Conservation (phyloP, 305 asterid species). For the Fraxinus sp. region DNA sequence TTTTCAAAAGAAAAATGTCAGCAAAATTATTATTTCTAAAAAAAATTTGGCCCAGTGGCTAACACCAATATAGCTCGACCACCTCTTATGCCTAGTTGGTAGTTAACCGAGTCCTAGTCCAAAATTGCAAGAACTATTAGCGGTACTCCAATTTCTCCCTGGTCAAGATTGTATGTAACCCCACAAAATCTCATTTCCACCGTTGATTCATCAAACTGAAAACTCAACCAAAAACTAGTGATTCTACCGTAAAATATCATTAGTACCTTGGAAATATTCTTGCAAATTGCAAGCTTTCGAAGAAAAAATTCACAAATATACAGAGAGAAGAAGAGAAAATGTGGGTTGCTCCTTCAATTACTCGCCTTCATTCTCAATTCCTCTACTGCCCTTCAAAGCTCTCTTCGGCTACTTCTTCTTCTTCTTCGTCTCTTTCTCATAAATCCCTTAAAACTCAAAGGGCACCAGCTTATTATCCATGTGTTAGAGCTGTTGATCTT, state of each 20-base stretch:
- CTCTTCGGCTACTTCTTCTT: slow-evolving; percentile 16
- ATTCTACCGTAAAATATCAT: neutral
- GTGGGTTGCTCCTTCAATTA: slow-evolving; percentile 51
- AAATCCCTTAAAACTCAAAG: slow-evolving; percentile 39
- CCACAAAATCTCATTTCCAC: slow-evolving; percentile 2
- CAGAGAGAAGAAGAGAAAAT: slow-evolving; percentile 26
- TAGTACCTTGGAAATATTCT: neutral
- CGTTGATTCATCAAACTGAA: neutral
- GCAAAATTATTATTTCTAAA: too few relatives aligned
- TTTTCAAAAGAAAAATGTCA: too few relatives aligned
- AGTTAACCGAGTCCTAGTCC: neutral
- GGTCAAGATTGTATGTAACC: neutral
- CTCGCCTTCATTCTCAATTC: slow-evolving; percentile 59
- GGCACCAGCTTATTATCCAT: slow-evolving; percentile 55
- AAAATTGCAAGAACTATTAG: neutral
- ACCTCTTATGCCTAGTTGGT: neutral
- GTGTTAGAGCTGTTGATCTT: slow-evolving; percentile 74
- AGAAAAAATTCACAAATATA: neutral
- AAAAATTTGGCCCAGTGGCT: too few relatives aligned
- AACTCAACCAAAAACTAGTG: neutral
- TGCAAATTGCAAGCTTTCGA: neutral
- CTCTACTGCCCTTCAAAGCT: slow-evolving; percentile 51
- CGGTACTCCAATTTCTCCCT: neutral
- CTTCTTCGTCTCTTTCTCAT: slow-evolving; percentile 35
- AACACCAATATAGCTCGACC: neutral